Evolutionary conservation across 2,329 filamentous ascomycete genomes (phyloP).

Genomic region (Cercospora sojina): DNA sequence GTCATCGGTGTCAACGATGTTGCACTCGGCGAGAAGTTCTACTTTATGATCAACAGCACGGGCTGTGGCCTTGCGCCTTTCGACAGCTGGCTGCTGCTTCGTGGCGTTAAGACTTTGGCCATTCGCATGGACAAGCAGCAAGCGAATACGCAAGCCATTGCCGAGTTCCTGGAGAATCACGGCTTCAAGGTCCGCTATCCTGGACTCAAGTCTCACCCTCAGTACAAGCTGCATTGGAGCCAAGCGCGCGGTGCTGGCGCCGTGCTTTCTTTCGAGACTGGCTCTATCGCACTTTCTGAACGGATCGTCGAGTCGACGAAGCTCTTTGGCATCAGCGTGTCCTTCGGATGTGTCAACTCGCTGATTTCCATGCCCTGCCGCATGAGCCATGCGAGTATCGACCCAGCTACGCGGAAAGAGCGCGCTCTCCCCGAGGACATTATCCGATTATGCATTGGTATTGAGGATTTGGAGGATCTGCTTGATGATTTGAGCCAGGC

Average conservation of each 20-base stretch:
- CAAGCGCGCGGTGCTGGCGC: conserved; percentile 93
- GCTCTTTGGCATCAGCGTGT: conserved; percentile 93
- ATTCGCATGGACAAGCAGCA: conserved; percentile 99
- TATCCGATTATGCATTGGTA: conserved; percentile 91
- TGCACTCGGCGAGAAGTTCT: conserved; percentile 80
- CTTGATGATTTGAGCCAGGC: conserved; percentile 90
- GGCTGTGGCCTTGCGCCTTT: conserved; percentile 93
- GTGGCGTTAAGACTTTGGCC: conserved; percentile 92
- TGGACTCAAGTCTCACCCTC: conserved; percentile 88
- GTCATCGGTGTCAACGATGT: conserved; percentile 88
- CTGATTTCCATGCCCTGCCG: conserved; percentile 99
- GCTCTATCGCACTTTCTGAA: conserved; percentile 77
- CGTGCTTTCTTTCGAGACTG: conserved; percentile 94
- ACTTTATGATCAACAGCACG: conserved; percentile 95
- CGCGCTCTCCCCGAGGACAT: conserved; percentile 95
- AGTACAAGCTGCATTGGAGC: conserved; percentile 93
- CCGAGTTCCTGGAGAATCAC: conserved; percentile 82
- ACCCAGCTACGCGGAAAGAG: conserved; percentile 86
- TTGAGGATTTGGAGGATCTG: conserved; percentile 87
- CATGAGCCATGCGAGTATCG: conserved; percentile 99
- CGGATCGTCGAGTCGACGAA: conserved; percentile 90
- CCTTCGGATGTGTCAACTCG: conserved; percentile 97
- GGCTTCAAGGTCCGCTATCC: conserved; percentile 96
- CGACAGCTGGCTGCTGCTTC: conserved; percentile 92
- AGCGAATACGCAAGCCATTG: conserved; percentile 83